A percentile compares a stretch with the other conserved stretches of the same genome.
Evolutionary conservation across 2,329 filamentous ascomycete species (phyloP).

Genomic region (Nemania sp.): DNA sequence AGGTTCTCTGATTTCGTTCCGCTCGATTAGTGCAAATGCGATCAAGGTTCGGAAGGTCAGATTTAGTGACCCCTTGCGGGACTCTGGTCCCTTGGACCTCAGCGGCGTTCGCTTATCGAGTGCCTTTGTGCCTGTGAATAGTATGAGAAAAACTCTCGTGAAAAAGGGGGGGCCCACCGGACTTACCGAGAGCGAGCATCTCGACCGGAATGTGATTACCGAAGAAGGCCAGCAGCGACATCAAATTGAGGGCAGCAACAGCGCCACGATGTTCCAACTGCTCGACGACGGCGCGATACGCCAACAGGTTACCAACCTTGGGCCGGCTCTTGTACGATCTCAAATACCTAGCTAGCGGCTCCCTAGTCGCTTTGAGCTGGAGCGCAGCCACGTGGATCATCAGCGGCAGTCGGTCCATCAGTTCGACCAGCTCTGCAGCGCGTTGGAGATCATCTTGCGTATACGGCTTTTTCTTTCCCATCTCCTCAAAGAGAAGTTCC

Average conservation of each 20-base stretch:
- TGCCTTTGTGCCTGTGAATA: conserved; percentile 46
- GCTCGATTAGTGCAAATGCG: conserved; percentile 56
- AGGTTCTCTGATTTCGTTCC: conserved; percentile 50
- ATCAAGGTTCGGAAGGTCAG: conserved; percentile 57
- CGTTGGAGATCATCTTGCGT: conserved; percentile 58
- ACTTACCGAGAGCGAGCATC: conserved; percentile 61
- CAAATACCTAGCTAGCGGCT: conserved; percentile 66
- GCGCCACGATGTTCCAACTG: conserved; percentile 53
- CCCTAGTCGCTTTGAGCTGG: conserved; percentile 62
- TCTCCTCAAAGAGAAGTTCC: conserved; percentile 63
- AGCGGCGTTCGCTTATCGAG: conserved; percentile 53
- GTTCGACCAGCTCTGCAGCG: conserved; percentile 64
- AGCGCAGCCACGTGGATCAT: conserved; percentile 70
- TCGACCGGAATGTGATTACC: conserved; percentile 68
- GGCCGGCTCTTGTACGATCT: conserved; percentile 60
- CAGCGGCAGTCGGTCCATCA: conserved; percentile 67
- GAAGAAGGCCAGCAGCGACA: conserved; percentile 68
- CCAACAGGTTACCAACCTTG: conserved; percentile 54
- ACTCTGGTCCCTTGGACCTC: conserved; percentile 48
- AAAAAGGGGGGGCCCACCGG: not conserved
- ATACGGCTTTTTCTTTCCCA: conserved; percentile 61
- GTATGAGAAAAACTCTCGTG: not conserved
- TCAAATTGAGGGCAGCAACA: conserved; percentile 64
- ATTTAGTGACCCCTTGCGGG: conserved; percentile 46
- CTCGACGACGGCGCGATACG: conserved; percentile 54